Base-by-base conservation (phyloP, 306 rosid species). In the Quercus wislizeni region DNA sequence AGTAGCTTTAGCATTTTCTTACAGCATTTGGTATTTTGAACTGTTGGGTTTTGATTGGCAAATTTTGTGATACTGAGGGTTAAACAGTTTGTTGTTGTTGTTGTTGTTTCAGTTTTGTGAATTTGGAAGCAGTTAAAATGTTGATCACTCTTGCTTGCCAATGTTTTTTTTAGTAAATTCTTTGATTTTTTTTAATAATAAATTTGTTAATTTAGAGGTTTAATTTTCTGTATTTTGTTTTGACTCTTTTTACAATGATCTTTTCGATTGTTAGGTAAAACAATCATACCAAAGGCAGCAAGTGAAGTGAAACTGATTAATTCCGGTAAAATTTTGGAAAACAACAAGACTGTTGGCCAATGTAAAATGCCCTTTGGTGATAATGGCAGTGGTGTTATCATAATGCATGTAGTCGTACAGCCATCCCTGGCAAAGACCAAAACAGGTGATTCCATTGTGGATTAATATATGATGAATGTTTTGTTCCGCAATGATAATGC, bases 281-380 rank as follows among this genome's bases (percentile, higher is more conserved):
- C 94, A 15, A 82, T 93, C 73, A 46, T 74, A 43, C 99, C 99
- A n/a, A 95, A 95, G 96, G 83, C 92, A 49, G 97, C 96, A n/a
- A 93, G 80, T 87, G 99, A 95, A 83, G 93, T 95, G 84, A 95
- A 95, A 85, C 89, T 95, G 82, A 95, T 95, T 83, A 86, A 86
- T 82, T 90, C 92, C 73, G 99, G 99, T 71, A 95, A 91, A 84
- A 89, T 95, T 72, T 91, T 93, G 98, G 99, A 93, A 85, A 95
- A 93, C 93, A 91, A 84, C 97, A 95, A 90, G 88, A 91, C 96
- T 75, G 97, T 93, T 33, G 96, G 96, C 73, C 97, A 95, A 78
- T 95, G 98, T 90, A 93, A 87, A 90, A 85, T 80, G 52, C 99
- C 98, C 13, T 90, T 92, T 77, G 94, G 86, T 78, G 99, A 91